Evolutionary conservation across 2,329 filamentous ascomycete genomes (phyloP).

Genomic region (Pyrenophora teres): DNA sequence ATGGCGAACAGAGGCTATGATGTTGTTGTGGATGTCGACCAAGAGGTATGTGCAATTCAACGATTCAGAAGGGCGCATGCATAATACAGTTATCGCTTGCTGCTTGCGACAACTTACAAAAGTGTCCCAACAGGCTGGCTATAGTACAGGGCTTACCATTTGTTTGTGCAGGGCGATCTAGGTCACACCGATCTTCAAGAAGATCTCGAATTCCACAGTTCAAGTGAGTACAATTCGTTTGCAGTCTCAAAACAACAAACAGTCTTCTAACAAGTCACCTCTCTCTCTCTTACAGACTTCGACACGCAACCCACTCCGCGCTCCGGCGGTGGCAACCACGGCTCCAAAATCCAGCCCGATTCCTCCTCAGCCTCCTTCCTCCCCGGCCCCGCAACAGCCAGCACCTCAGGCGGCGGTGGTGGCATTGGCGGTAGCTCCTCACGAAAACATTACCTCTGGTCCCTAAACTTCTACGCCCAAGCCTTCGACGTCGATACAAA

Average conservation of each 20-base stretch:
- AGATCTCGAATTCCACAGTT: slow-evolving; percentile 98
- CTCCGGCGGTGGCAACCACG: slow-evolving; percentile 46
- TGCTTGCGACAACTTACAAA: background rate
- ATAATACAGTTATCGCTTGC: background rate
- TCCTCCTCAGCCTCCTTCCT: slow-evolving; percentile 45
- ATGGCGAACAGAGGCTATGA: slow-evolving; percentile 93
- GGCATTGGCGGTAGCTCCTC: slow-evolving; percentile 27
- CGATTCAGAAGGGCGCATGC: background rate
- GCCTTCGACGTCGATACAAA: slow-evolving; percentile 98
- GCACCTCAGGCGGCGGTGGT: slow-evolving; percentile 16
- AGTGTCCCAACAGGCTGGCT: no score
- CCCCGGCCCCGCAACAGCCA: slow-evolving; percentile 31
- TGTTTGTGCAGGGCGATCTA: slow-evolving; percentile 75
- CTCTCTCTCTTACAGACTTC: slow-evolving; percentile 60
- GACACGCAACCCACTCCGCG: slow-evolving; percentile 57
- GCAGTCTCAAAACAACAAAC: no score
- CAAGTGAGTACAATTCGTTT: slow-evolving; percentile 56
- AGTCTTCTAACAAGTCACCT: background rate
- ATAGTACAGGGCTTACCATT: background rate
- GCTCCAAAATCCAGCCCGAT: slow-evolving; percentile 52
- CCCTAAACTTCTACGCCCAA: slow-evolving; percentile 89
- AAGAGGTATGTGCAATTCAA: slow-evolving; percentile 67
- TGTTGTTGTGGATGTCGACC: slow-evolving; percentile 96
- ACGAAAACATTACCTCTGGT: slow-evolving; percentile 87
- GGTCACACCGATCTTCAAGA: slow-evolving; percentile 98